These are phyloP conservation scores for Suillus brevipes DNA, from an alignment of 768 basidiomycete genomes.

Conservation along the genomic window DNA sequence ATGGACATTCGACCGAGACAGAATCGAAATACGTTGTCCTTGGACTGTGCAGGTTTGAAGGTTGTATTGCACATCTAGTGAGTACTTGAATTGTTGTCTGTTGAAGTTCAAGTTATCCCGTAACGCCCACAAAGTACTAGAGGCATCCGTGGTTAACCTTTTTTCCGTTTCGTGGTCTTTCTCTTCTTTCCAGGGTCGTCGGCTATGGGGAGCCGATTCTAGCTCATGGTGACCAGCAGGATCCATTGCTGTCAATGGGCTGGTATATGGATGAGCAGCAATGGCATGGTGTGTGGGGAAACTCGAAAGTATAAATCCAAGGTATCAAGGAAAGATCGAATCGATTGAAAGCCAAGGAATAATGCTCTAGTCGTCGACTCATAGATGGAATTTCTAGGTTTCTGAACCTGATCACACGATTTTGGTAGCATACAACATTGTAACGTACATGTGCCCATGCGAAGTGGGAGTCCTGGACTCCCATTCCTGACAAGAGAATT, in stretches of 20 bases:
- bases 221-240: conserved; percentile 21
- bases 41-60: conserved; percentile 29
- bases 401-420: conserved; percentile 6
- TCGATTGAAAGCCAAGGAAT: neutral
- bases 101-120: too few species aligned
- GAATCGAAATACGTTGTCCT: too few species aligned
- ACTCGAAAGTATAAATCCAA: neutral
- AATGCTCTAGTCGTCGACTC: neutral
- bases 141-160: conserved; percentile 94
- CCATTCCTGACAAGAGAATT: too few species aligned
- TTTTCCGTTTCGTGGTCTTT: conserved; percentile 62
- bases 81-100: too few species aligned
- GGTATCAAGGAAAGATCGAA: neutral
- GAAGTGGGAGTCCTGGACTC: too few species aligned
- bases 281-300: conserved; percentile 19
- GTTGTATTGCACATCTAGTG: too few species aligned
- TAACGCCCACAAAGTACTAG: too few species aligned
- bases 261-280: conserved; percentile 24
- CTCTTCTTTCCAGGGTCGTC: conserved; percentile 38
- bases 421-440: conserved; percentile 1
- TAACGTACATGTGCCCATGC: too few species aligned
- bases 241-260: conserved; percentile 15
- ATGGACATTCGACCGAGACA: too few species aligned
- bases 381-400: neutral
- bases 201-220: conserved; percentile 24